Percentiles rank a stretch among this genome's conserved stretches.
These are phyloP conservation scores for Blastocystis hominis DNA, from an alignment of 352 stramenopile genomes.

Conservation along the genomic window DNA sequence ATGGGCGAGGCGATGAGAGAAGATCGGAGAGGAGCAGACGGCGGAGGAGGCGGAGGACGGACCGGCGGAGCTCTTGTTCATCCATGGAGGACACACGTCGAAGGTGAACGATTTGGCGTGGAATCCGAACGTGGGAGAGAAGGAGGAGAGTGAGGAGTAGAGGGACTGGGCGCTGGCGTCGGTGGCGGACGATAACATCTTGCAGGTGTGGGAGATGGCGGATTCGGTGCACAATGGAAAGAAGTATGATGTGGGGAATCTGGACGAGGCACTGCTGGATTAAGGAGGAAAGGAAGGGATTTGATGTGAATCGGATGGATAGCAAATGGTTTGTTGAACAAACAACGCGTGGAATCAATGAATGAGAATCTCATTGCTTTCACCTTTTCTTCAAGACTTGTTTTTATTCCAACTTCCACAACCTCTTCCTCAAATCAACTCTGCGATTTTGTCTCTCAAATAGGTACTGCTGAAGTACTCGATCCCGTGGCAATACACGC, in stretches of 20 bases:
- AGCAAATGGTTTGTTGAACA: too few relatives aligned
- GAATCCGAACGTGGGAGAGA: slow-evolving; percentile 67
- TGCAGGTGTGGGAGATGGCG: slow-evolving; percentile 71
- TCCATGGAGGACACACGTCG: slow-evolving; percentile 92
- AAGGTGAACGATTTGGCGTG: slow-evolving; percentile 94
- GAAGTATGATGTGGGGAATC: not conserved
- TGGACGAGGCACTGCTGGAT: not conserved
- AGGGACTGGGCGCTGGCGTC: slow-evolving; percentile 86
- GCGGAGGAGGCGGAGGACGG: slow-evolving; percentile 70
- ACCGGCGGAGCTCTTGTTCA: slow-evolving; percentile 93
- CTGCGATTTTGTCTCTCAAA: not conserved
- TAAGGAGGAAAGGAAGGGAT: not conserved
- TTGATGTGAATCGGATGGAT: not conserved
- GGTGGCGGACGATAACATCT: slow-evolving; percentile 94
- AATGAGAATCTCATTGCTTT: not conserved
- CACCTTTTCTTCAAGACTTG: too few relatives aligned
- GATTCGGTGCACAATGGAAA: slow-evolving; percentile 15
- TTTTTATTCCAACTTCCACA: too few relatives aligned
- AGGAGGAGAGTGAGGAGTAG: not conserved
- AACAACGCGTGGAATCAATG: not conserved
- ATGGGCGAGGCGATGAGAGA: not conserved
- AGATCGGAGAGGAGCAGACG: slow-evolving; percentile 49
- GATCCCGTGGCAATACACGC: slow-evolving; percentile 36
- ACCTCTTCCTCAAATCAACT: not conserved
- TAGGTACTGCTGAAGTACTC: slow-evolving; percentile 46